These are phyloP conservation scores for Chiua virens DNA, from an alignment of 768 basidiomycete species.

Conservation along the genomic window DNA sequence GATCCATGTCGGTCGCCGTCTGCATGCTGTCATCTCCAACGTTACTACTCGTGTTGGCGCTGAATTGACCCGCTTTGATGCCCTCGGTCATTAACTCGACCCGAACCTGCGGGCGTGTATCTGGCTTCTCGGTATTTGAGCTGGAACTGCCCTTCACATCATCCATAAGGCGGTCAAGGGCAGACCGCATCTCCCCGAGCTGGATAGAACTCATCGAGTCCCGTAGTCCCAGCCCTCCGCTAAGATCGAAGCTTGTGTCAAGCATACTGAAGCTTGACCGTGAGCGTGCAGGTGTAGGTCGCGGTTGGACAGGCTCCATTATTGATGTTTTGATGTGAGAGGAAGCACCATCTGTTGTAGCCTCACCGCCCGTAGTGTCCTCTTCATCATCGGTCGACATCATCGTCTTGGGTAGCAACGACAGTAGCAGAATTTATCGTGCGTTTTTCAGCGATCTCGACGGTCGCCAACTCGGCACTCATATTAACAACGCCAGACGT, in stretches of 20 bases:
- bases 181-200: conserved; percentile 70
- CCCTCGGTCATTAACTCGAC: conserved; percentile 34
- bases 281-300: conserved; percentile 4
- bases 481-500: conserved; percentile 36
- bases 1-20: conserved; percentile 35
- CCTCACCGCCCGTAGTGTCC: neutral
- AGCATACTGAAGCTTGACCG: conserved; percentile 17
- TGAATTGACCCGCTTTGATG: conserved; percentile 31
- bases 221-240: conserved; percentile 26
- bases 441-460: conserved; percentile 47
- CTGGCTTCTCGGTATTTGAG: conserved; percentile 24
- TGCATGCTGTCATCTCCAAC: conserved; percentile 27
- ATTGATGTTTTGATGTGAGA: neutral
- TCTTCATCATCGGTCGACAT: neutral
- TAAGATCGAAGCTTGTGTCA: conserved; percentile 25
- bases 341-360: neutral
- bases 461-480: conserved; percentile 52
- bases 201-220: conserved; percentile 51
- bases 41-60: conserved; percentile 37
- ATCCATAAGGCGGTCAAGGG: conserved; percentile 71
- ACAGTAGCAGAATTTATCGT: conserved; percentile 21
- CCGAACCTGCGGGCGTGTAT: conserved; percentile 14
- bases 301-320: conserved; percentile 6
- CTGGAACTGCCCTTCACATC: conserved; percentile 44
- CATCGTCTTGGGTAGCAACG: neutral